These are phyloP conservation scores for Heritiera fomes DNA, from an alignment of 345 rosid species.

Conservation along the genomic window DNA sequence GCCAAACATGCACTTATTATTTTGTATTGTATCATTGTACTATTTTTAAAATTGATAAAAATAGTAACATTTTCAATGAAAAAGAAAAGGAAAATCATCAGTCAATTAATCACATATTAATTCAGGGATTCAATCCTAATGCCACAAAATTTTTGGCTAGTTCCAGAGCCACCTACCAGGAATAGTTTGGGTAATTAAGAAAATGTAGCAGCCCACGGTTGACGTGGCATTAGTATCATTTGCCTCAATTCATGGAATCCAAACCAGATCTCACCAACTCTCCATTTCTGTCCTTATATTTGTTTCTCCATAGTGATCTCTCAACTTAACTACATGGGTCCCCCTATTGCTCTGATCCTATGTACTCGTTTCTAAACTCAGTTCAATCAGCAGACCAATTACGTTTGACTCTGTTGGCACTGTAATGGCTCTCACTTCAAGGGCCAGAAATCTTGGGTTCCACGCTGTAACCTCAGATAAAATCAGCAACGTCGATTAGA, in stretches of 20 bases:
- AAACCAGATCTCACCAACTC: constrained; percentile 5
- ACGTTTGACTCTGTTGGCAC: neutral
- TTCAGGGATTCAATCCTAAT: neutral
- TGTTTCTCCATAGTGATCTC: neutral
- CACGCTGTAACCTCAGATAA: neutral
- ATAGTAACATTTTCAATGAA: neutral
- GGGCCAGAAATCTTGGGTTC: neutral
- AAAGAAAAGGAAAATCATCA: too few species aligned
- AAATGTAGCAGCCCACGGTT: neutral
- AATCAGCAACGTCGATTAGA: neutral
- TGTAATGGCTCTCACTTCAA: neutral
- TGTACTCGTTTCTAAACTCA: constrained; percentile 1
- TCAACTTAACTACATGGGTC: neutral
- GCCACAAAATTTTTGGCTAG: neutral
- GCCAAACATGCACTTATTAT: too few species aligned
- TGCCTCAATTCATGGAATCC: constrained; percentile 8
- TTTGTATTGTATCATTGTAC: too few species aligned
- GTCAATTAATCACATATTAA: too few species aligned
- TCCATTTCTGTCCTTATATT: neutral
- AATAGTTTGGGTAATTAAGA: neutral
- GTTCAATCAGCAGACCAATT: constrained; percentile 19
- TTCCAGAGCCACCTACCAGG: neutral
- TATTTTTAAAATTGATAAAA: neutral
- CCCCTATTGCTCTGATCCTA: neutral
- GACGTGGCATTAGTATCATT: neutral